Base-by-base conservation (phyloP, 768 basidiomycete genomes). In the Xerocomellus intermedius region DNA sequence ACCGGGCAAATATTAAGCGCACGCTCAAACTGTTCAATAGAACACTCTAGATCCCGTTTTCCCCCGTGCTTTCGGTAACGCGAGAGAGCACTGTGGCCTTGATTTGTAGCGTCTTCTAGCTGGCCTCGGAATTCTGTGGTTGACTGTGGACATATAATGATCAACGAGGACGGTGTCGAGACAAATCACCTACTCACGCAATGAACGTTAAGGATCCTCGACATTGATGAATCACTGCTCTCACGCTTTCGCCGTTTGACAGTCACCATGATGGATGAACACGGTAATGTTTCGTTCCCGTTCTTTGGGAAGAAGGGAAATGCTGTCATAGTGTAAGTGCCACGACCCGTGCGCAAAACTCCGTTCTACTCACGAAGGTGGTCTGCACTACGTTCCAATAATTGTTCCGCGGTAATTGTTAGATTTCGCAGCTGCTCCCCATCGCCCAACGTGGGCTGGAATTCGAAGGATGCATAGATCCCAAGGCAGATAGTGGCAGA, bases 1-100 rank as follows among this genome's bases (percentile, higher is more conserved):
- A 12, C 30, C 9, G 54, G 46, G 22, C 57, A 58, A n/a, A 56
- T 13, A 24, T 22, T 10, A 13, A 58, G 43, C 13, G 44, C 57
- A n/a, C 10, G 43, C 22, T 55, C 26, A 33, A 58, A 56, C 0
- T 37, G 37, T 36, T 42, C 21, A 4, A 42, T 46, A 7, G 57
- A 39, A 16, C 3, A 9, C 30, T 56, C 43, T 12, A 55, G 48
- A 16, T 57, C 42, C n/a, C 4, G 30, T 21, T 14, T 39, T 8
- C 16, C 32, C 2, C 24, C 35, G 1, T 35, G n/a, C 5, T 30
- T 36, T 16, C n/a, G 22, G 42, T 57, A 57, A 26, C n/a, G n/a
- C 9, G 21, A 42, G 16, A 56, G 33, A 19, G 54, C 43, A 6
- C 8, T 22, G 28, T 50, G 48, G 12, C 54, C 57, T 6, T 32